Conservation (phyloP, 306 rosid species). For the Astragalus membranaceus region DNA sequence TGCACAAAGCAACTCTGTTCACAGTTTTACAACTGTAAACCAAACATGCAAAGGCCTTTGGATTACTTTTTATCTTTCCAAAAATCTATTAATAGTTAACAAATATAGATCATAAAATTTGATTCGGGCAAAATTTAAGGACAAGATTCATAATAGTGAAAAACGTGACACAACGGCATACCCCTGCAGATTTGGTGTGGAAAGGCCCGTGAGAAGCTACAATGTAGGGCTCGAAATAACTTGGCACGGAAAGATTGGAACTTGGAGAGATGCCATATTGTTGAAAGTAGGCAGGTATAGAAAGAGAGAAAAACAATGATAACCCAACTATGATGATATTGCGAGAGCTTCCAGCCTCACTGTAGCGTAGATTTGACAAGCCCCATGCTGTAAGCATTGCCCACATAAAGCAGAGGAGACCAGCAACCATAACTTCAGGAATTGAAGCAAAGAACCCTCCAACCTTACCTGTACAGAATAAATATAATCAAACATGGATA, state of each 20-base stretch:
- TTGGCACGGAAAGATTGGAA: slow-evolving; percentile 54
- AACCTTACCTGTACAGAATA: slow-evolving; percentile 65
- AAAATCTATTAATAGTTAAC: background rate
- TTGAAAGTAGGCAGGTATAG: slow-evolving; percentile 95
- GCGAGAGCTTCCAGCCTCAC: slow-evolving; percentile 99
- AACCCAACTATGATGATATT: slow-evolving; percentile 92
- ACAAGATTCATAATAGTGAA: slow-evolving; percentile 7
- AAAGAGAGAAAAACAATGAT: slow-evolving; percentile 88
- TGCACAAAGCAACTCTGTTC: background rate
- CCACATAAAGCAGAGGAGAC: slow-evolving; percentile 97
- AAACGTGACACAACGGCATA: slow-evolving; percentile 30
- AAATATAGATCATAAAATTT: background rate
- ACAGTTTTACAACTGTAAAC: too few relatives aligned
- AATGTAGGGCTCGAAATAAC: slow-evolving; percentile 90
- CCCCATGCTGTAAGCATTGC: slow-evolving; percentile 96
- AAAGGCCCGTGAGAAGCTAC: slow-evolving; percentile 95
- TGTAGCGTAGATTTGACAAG: slow-evolving; percentile 92
- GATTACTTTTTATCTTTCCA: background rate
- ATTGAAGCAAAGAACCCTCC: slow-evolving; percentile 97
- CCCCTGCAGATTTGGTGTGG: slow-evolving; percentile 80
- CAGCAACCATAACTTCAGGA: slow-evolving; percentile 96
- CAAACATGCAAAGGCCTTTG: too few relatives aligned
- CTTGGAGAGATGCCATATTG: slow-evolving; percentile 82
- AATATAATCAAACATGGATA: slow-evolving; percentile 3
- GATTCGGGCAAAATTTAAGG: background rate